phyloP scores from a whole-genome alignment of 1,284 basidiomycete genomes.

The Pascua guehoae region DNA sequence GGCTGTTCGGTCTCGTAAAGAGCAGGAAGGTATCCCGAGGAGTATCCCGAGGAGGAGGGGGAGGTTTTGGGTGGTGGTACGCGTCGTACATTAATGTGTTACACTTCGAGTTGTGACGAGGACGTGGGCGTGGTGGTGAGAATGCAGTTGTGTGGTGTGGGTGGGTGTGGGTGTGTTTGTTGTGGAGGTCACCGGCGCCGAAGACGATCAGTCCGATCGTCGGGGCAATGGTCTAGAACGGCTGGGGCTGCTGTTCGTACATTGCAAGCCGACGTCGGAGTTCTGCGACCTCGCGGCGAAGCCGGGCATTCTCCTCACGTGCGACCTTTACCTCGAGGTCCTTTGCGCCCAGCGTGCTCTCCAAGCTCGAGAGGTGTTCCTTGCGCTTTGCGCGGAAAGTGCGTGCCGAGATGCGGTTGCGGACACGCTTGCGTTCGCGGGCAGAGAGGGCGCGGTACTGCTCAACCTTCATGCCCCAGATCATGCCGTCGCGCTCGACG shows the following conservation, averaged over 20 bases:
- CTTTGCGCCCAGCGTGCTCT: conserved; percentile 38
- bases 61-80: too few species aligned
- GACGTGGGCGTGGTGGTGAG: not conserved
- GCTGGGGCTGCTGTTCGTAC: conserved; percentile 20
- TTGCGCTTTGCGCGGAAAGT: conserved; percentile 49
- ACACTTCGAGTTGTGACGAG: too few species aligned
- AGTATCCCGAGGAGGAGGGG: too few species aligned
- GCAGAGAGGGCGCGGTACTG: conserved; percentile 45
- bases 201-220: not conserved
- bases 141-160: not conserved
- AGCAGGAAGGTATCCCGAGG: too few species aligned
- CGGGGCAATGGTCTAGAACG: not conserved
- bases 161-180: too few species aligned
- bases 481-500: conserved; percentile 49
- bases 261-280: conserved; percentile 33
- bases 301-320: conserved; percentile 38
- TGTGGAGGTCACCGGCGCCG: not conserved
- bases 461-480: conserved; percentile 50
- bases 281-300: conserved; percentile 38
- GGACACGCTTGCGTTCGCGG: conserved; percentile 46
- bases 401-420: conserved; percentile 48
- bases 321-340: conserved; percentile 42
- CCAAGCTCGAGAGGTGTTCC: conserved; percentile 44
- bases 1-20: too few species aligned
- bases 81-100: too few species aligned